Evolutionary conservation across 2,329 filamentous ascomycete species (phyloP).

Genomic region (Colletotrichum truncatum): DNA sequence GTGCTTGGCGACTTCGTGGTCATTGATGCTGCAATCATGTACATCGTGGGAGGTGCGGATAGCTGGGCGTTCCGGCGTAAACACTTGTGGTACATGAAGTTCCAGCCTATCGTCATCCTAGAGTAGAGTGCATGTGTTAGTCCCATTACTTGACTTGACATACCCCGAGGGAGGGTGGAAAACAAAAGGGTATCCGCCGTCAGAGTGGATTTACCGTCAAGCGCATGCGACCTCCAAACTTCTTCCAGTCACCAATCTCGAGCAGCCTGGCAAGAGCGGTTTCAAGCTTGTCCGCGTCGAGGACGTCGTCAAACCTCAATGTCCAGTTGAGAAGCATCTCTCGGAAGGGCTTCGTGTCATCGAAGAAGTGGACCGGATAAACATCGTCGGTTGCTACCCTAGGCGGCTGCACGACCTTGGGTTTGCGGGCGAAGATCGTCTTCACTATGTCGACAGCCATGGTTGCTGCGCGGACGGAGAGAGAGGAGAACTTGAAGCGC

Average conservation of each 20-base stretch:
- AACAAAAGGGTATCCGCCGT: not conserved
- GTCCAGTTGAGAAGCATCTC: conserved; percentile 42
- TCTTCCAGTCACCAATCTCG: conserved; percentile 54
- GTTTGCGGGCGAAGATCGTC: conserved; percentile 2
- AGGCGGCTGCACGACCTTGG: conserved; percentile 10
- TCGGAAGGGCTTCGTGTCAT: conserved; percentile 37
- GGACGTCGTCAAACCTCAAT: conserved; percentile 55
- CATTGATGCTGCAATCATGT: conserved; percentile 45
- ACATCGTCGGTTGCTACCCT: conserved; percentile 35
- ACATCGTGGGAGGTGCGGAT: conserved; percentile 49
- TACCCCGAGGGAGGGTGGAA: not conserved
- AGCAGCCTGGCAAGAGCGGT: conserved; percentile 47
- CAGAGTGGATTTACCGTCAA: conserved; percentile 39
- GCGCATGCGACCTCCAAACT: conserved; percentile 55
- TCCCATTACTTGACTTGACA: not conserved
- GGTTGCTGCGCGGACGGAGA: not conserved
- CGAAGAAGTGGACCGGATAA: conserved; percentile 43
- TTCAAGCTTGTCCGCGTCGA: conserved; percentile 50
- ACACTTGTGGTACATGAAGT: conserved; percentile 42
- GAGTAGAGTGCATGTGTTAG: not conserved
- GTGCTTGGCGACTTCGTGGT: conserved; percentile 50
- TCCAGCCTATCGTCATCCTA: conserved; percentile 38
- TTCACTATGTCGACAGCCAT: conserved; percentile 21
- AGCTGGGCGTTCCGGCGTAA: conserved; percentile 44
- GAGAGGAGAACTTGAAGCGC: not conserved